Evolutionary conservation across 2,329 filamentous ascomycete species (phyloP).

Genomic region (Ophiostoma tasmaniense): DNA sequence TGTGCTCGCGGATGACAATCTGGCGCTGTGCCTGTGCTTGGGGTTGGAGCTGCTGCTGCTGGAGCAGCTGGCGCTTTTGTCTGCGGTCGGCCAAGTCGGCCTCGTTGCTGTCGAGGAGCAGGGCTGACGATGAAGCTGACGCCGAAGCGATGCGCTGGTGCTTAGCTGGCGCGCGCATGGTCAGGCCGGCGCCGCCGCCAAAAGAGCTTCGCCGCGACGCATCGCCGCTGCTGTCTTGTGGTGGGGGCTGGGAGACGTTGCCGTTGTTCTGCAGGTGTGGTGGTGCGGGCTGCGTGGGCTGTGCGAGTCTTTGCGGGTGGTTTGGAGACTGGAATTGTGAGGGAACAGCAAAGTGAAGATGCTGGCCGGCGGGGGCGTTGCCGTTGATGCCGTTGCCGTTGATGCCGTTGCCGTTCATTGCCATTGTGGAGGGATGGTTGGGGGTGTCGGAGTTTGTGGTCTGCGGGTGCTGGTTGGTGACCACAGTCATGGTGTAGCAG

Average conservation of each 20-base stretch:
- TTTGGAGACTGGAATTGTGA: not conserved
- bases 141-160: conserved; percentile 8
- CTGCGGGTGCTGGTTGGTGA: not conserved
- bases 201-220: conserved; percentile 13
- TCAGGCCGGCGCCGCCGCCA: conserved; percentile 11
- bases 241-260: conserved; percentile 3
- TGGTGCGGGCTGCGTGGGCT: not conserved
- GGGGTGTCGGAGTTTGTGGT: not conserved
- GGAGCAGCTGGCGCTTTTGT: not conserved
- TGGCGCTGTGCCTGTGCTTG: conserved; percentile 27
- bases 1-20: conserved; percentile 25
- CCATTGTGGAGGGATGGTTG: not conserved
- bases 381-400: not conserved
- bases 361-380: not conserved
- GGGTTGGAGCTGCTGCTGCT: conserved; percentile 8
- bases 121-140: not conserved
- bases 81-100: conserved; percentile 24
- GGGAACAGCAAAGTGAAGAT: not conserved
- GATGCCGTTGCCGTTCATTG: conserved; percentile 1
- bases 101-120: conserved; percentile 10
- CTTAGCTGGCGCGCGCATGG: conserved; percentile 7
- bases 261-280: not conserved
- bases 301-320: not conserved
- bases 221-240: conserved; percentile 11
- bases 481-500: not conserved